Conservation (phyloP, 164 flowering plant species). For the Vitis rotundifolia region DNA sequence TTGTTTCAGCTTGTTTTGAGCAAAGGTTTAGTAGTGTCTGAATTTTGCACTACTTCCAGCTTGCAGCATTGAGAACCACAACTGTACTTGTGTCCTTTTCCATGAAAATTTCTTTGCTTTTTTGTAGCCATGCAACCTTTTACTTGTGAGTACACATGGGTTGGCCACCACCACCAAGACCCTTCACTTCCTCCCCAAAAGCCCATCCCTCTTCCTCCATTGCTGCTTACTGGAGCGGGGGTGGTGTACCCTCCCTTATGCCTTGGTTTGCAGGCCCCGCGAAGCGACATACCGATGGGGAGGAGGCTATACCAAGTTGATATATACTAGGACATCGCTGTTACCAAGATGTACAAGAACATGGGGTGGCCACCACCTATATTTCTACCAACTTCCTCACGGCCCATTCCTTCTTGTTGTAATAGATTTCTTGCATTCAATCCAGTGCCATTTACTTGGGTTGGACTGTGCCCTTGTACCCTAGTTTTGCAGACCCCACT, state of each 20-base stretch:
- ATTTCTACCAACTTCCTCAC: not conserved
- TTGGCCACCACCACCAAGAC: constrained; percentile 4
- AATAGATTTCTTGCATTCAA: constrained; percentile 6
- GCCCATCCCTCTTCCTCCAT: too few relatives aligned
- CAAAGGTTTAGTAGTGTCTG: constrained; percentile 11
- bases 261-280: too few relatives aligned
- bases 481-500: constrained; percentile 11
- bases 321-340: constrained; percentile 8
- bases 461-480: constrained; percentile 9
- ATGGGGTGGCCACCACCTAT: constrained; percentile 13
- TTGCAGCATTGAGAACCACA: constrained; percentile 27
- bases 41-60: constrained; percentile 18
- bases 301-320: too few relatives aligned
- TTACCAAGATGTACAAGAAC: constrained; percentile 12
- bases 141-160: constrained; percentile 7
- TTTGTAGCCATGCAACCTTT: constrained; percentile 22
- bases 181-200: too few relatives aligned
- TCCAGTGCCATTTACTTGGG: constrained; percentile 7
- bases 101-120: constrained; percentile 13
- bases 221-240: too few relatives aligned
- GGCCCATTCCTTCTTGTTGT: constrained; percentile 14
- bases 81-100: constrained; percentile 35
- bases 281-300: too few relatives aligned
- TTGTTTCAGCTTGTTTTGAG: constrained; percentile 1
- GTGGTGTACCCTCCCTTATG: too few relatives aligned